Percentiles rank a stretch among this genome's conserved stretches.
phyloP scores from a whole-genome alignment of 176 grass and related monocot genomes.

The Ananas comosus region DNA sequence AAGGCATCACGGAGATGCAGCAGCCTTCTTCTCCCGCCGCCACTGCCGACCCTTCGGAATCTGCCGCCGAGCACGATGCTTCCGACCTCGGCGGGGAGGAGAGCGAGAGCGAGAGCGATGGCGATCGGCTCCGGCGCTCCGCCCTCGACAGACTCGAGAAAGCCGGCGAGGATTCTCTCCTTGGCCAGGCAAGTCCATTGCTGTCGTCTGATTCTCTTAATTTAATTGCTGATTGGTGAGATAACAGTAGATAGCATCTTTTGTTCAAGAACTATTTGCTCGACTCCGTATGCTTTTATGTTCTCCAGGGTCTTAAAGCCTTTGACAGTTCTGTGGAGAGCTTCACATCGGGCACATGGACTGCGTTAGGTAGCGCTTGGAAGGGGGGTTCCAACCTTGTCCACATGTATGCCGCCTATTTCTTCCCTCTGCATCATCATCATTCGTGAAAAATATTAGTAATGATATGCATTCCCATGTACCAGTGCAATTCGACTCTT shows the following conservation, averaged over 20 bases:
- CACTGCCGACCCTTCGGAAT: conserved; percentile 11
- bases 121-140: conserved; percentile 30
- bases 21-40: background rate
- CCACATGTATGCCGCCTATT: conserved; percentile 46
- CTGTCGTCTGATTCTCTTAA: background rate
- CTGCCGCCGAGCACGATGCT: background rate
- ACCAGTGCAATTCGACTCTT: no score
- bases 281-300: background rate
- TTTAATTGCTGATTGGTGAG: no score
- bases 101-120: conserved; percentile 22
- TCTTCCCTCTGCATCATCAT: background rate
- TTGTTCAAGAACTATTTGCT: no score
- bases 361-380: conserved; percentile 70
- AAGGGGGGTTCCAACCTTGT: conserved; percentile 66
- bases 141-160: conserved; percentile 71
- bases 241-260: no score
- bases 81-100: conserved; percentile 13
- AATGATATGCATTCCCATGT: no score
- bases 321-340: conserved; percentile 81
- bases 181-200: conserved; percentile 65
- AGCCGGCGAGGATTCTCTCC: conserved; percentile 72
- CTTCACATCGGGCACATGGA: conserved; percentile 71
- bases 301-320: conserved; percentile 73
- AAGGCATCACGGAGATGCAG: conserved; percentile 46
- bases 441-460: background rate